Evolutionary conservation across 257 asterid genomes (phyloP).

Genomic region (Linaria vulgaris): DNA sequence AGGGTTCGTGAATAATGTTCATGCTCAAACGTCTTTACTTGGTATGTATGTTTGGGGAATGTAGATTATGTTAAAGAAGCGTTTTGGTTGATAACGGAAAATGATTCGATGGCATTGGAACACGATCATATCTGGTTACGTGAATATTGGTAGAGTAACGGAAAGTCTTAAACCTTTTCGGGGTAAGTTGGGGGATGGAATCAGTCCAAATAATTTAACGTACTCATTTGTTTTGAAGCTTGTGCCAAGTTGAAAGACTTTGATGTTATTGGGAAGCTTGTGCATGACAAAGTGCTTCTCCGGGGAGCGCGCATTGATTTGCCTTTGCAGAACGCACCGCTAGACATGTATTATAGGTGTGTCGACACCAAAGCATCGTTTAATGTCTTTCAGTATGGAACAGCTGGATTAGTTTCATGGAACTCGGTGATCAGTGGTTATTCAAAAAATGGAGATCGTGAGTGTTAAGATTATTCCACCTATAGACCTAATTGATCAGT

Average conservation of each 20-base stretch:
- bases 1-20: constrained; percentile 48
- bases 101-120: constrained; percentile 73
- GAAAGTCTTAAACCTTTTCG: constrained; percentile 46
- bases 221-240: constrained; percentile 70
- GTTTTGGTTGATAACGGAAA: constrained; percentile 44
- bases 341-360: constrained; percentile 80
- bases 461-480: too few relatives aligned
- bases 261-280: constrained; percentile 42
- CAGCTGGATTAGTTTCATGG: constrained; percentile 79
- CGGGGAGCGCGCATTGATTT: constrained; percentile 50
- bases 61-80: constrained; percentile 45
- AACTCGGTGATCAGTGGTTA: constrained; percentile 76
- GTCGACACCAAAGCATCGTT: constrained; percentile 45
- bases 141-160: constrained; percentile 48
- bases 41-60: constrained; percentile 64
- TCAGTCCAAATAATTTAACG: constrained; percentile 55
- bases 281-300: constrained; percentile 57
- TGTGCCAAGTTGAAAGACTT: constrained; percentile 55
- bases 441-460: constrained; percentile 63
- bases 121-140: constrained; percentile 50
- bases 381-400: constrained; percentile 44
- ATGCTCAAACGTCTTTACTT: constrained; percentile 63
- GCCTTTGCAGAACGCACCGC: constrained; percentile 69
- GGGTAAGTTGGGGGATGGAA: constrained; percentile 43
- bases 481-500: too few relatives aligned